Evolutionary conservation across 2,329 filamentous ascomycete species (phyloP).

Genomic region (Stachybotrys chlorohalonatus): DNA sequence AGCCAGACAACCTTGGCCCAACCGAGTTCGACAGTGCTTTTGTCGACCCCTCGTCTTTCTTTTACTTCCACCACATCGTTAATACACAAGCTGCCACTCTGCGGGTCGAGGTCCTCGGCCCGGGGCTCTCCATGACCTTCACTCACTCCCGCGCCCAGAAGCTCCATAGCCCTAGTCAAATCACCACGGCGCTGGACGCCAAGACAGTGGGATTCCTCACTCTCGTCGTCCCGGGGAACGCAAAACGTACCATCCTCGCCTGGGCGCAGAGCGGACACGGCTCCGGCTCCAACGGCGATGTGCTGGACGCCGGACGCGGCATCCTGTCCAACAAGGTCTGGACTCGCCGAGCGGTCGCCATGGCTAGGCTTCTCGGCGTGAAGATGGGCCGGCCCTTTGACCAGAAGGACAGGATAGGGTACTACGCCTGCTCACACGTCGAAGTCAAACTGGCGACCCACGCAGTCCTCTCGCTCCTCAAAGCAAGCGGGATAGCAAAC

Average conservation of each 20-base stretch:
- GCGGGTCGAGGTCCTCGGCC: conserved; percentile 19
- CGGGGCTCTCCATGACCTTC: conserved; percentile 20
- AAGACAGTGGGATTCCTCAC: conserved; percentile 25
- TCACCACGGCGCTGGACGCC: conserved; percentile 8
- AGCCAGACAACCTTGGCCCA: conserved; percentile 2
- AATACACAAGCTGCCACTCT: conserved; percentile 13
- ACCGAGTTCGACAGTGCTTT: conserved; percentile 14
- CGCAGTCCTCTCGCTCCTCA: conserved; percentile 18
- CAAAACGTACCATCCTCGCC: conserved; percentile 15
- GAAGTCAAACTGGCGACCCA: conserved; percentile 30
- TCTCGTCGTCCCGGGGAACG: conserved; percentile 6
- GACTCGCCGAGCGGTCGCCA: conserved; percentile 16
- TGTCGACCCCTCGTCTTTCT: conserved; percentile 3
- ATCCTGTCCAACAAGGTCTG: conserved; percentile 21
- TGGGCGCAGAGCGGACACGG: conserved; percentile 26
- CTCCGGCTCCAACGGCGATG: conserved; percentile 14
- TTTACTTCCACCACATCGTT: conserved; percentile 24
- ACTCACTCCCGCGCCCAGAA: conserved; percentile 13
- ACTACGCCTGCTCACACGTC: conserved; percentile 24
- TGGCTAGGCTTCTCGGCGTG: conserved; percentile 20
- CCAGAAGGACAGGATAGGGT: conserved; percentile 7
- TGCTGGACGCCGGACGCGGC: conserved; percentile 12
- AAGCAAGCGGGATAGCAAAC: conserved; percentile 12
- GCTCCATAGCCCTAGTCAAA: background rate
- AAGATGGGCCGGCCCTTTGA: conserved; percentile 20